phyloP scores from a whole-genome alignment of 495 filamentous ascomycete species.

The Neurospora sp. region DNA sequence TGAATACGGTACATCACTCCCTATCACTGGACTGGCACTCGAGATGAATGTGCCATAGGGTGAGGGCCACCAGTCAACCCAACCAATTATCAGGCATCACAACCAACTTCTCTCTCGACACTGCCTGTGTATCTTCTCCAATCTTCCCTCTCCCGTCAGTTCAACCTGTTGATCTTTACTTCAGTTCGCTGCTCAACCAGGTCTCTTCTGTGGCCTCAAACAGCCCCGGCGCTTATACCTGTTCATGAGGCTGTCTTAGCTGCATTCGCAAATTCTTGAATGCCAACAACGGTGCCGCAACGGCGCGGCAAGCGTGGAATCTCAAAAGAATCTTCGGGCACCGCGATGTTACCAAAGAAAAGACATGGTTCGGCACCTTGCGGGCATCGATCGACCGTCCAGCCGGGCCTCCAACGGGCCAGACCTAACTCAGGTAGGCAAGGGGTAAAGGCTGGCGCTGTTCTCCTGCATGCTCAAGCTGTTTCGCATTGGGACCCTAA shows the following conservation, averaged over 20 bases:
- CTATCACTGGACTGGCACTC: background rate
- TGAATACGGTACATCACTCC: background rate
- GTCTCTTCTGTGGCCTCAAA: background rate
- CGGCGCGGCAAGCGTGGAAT: background rate
- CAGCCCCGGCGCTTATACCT: background rate
- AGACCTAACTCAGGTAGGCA: background rate
- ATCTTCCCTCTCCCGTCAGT: background rate
- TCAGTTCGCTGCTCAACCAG: background rate
- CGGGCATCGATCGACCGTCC: background rate
- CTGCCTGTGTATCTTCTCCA: background rate
- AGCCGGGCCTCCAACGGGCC: background rate
- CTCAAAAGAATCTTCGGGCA: background rate
- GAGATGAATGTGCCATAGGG: background rate
- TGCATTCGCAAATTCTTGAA: background rate
- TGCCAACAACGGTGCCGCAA: background rate
- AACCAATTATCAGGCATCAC: background rate
- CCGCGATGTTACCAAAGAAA: background rate
- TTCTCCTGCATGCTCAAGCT: background rate
- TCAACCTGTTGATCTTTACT: background rate
- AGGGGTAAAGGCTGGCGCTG: background rate
- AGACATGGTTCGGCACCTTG: background rate
- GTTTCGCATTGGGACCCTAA: background rate
- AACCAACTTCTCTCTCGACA: background rate
- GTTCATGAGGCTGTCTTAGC: background rate
- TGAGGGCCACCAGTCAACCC: background rate